These are phyloP conservation scores for Scytalidium lignicola DNA, from an alignment of 2,329 filamentous ascomycete species.

Conservation along the genomic window DNA sequence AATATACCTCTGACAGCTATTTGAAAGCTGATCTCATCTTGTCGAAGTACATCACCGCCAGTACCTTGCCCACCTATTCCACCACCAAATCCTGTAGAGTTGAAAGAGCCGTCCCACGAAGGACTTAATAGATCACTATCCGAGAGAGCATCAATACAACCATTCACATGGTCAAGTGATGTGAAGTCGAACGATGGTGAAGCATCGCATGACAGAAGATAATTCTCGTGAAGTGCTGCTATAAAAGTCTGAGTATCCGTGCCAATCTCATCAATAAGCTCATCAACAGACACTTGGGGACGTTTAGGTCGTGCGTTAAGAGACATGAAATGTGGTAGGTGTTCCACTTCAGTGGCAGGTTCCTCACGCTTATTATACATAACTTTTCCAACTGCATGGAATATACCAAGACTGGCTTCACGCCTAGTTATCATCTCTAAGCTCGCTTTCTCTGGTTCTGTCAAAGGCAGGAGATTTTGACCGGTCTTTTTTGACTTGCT, in stretches of 20 bases:
- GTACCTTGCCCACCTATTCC: slow-evolving; percentile 45
- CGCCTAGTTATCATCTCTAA: slow-evolving; percentile 78
- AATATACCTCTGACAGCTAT: slow-evolving; percentile 81
- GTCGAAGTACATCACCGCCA: slow-evolving; percentile 70
- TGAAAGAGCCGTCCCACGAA: slow-evolving; percentile 64
- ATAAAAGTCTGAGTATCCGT: slow-evolving; percentile 90
- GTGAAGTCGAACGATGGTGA: slow-evolving; percentile 45
- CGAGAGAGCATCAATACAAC: slow-evolving; percentile 82
- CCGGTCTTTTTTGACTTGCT: slow-evolving; percentile 57
- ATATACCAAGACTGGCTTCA: slow-evolving; percentile 87
- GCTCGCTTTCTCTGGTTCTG: slow-evolving; percentile 72
- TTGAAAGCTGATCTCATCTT: slow-evolving; percentile 93
- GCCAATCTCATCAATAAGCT: slow-evolving; percentile 86
- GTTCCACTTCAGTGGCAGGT: slow-evolving; percentile 40
- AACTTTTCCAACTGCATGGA: slow-evolving; percentile 93
- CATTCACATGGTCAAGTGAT: slow-evolving; percentile 72
- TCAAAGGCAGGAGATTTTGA: slow-evolving; percentile 56
- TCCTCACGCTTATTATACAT: slow-evolving; percentile 90
- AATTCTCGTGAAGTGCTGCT: slow-evolving; percentile 90
- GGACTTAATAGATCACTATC: slow-evolving; percentile 81
- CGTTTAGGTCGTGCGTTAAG: slow-evolving; percentile 53
- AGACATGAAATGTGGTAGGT: slow-evolving; percentile 54
- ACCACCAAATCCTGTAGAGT: slow-evolving; percentile 48
- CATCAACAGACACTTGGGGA: slow-evolving; percentile 64
- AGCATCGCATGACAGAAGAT: slow-evolving; percentile 73